phyloP scores from a whole-genome alignment of 2,329 filamentous ascomycete genomes.

The Sphaerulina vaccinii region DNA sequence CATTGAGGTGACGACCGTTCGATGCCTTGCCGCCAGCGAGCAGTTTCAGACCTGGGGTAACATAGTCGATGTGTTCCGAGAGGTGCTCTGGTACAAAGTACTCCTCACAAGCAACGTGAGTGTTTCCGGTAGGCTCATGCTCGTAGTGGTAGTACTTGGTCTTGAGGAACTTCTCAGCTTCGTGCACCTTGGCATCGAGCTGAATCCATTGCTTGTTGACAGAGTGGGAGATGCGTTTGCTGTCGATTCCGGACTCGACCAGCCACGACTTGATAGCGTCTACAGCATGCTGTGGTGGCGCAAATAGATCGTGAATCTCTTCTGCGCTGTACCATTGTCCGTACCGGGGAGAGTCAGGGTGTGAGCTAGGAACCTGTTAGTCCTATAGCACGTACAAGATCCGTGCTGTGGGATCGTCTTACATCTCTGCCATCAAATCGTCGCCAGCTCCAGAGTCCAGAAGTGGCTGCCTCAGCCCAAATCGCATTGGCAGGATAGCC shows the following conservation, averaged over 20 bases:
- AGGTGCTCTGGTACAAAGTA: conserved; percentile 50
- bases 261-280: conserved; percentile 45
- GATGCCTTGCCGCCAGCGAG: too few species aligned
- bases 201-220: conserved; percentile 42
- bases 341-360: conserved; percentile 35
- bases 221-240: conserved; percentile 38
- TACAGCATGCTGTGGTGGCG: conserved; percentile 38
- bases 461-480: conserved; percentile 25
- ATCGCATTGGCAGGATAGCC: conserved; percentile 31
- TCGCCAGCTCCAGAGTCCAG: conserved; percentile 24
- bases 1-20: too few species aligned
- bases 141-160: conserved; percentile 60
- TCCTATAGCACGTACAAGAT: too few species aligned
- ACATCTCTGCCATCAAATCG: conserved; percentile 23
- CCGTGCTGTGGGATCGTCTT: background rate
- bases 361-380: conserved; percentile 13
- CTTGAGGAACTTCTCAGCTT: conserved; percentile 42
- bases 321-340: conserved; percentile 42
- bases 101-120: conserved; percentile 41
- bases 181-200: conserved; percentile 41
- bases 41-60: conserved; percentile 56
- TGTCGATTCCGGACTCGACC: conserved; percentile 33
- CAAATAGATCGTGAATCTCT: conserved; percentile 46
- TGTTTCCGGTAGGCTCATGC: conserved; percentile 52
- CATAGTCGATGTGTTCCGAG: conserved; percentile 54